A percentile compares a stretch with the other conserved stretches of the same genome.
Evolutionary conservation across 2,329 filamentous ascomycete genomes (phyloP).

Genomic region (Xylaria sp.): DNA sequence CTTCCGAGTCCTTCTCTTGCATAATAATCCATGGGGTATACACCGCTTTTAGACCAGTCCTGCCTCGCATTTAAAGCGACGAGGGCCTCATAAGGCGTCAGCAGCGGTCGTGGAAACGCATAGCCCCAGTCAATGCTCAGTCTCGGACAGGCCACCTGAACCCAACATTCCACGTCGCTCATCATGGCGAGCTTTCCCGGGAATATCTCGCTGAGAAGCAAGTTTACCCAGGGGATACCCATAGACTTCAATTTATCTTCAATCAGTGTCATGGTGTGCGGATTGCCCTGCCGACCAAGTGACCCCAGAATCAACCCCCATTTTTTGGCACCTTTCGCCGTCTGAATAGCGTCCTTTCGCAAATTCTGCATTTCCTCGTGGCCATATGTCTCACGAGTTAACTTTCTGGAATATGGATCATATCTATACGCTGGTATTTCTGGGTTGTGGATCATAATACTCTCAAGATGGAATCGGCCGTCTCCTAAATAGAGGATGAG

Average conservation of each 20-base stretch:
- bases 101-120: conserved; percentile 85
- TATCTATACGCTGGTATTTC: conserved; percentile 91
- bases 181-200: conserved; percentile 95
- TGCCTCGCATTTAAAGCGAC: conserved; percentile 84
- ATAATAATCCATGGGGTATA: conserved; percentile 99
- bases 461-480: conserved; percentile 77
- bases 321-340: conserved; percentile 80
- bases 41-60: conserved; percentile 73
- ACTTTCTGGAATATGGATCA: conserved; percentile 91
- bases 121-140: conserved; percentile 99
- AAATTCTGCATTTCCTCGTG: conserved; percentile 90
- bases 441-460: conserved; percentile 99
- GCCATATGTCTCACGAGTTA: conserved; percentile 91
- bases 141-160: conserved; percentile 96
- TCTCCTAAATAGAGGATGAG: conserved; percentile 59
- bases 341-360: conserved; percentile 78
- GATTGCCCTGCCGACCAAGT: conserved; percentile 93
- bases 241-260: conserved; percentile 77
- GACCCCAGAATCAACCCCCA: conserved; percentile 97
- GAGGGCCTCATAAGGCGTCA: conserved; percentile 95
- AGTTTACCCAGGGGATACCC: conserved; percentile 83
- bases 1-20: conserved; percentile 89
- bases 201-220: conserved; percentile 94
- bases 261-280: conserved; percentile 88
- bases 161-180: conserved; percentile 95